These are phyloP conservation scores for Botrytis porri DNA, from an alignment of 2,329 filamentous ascomycete genomes.

Conservation along the genomic window DNA sequence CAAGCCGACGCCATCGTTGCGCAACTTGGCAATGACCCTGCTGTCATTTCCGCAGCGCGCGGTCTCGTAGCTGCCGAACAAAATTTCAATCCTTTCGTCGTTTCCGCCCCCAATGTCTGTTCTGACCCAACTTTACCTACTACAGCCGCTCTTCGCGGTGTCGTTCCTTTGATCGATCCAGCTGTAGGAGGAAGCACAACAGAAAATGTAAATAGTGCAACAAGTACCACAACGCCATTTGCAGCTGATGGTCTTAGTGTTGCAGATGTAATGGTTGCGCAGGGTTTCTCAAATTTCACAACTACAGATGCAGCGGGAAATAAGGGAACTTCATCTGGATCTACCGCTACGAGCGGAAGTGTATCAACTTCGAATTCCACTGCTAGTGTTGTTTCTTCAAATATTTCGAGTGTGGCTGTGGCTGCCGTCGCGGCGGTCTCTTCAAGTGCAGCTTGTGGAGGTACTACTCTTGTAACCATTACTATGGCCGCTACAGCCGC, in stretches of 20 bases:
- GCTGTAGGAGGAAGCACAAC: constrained; percentile 53
- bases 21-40: constrained; percentile 56
- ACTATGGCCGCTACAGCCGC: constrained; percentile 4
- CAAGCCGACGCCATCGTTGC: constrained; percentile 63
- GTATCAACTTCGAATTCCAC: not conserved
- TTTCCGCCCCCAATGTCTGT: constrained; percentile 60
- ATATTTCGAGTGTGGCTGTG: constrained; percentile 20
- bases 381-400: not conserved
- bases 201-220: constrained; percentile 58
- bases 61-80: constrained; percentile 65
- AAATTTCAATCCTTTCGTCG: constrained; percentile 68
- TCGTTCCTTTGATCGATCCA: constrained; percentile 66
- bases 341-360: constrained; percentile 16
- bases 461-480: constrained; percentile 27
- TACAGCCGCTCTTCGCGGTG: constrained; percentile 59
- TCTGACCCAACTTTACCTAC: constrained; percentile 60
- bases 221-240: constrained; percentile 53
- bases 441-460: constrained; percentile 23
- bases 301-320: constrained; percentile 39
- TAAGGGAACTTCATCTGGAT: constrained; percentile 37
- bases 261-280: constrained; percentile 58
- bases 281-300: constrained; percentile 63
- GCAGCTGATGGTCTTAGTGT: constrained; percentile 60
- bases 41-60: constrained; percentile 59
- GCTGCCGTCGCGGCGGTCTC: constrained; percentile 20